A percentile compares a stretch with the other conserved stretches of the same genome.
Conservation (phyloP, 768 basidiomycete species). For the Galerina marginata region DNA sequence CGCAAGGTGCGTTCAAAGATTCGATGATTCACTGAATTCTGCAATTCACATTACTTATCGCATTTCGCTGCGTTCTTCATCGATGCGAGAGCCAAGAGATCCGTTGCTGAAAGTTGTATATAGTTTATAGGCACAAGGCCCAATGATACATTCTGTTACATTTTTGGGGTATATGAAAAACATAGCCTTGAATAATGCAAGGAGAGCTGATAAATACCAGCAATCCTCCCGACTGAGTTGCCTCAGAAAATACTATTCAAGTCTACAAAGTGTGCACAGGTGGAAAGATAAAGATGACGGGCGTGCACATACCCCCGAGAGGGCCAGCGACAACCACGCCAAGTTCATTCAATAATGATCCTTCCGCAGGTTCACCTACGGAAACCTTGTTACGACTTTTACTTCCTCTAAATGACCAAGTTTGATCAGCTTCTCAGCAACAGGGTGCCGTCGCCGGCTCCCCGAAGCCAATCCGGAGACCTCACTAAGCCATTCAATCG, state of each 20-base stretch:
- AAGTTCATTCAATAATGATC: conserved; percentile 62
- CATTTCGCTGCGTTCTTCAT: conserved; percentile 84
- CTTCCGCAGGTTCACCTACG: conserved; percentile 85
- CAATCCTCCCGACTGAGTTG: conserved; percentile 14
- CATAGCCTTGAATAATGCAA: conserved; percentile 30
- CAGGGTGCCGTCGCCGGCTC: conserved; percentile 55
- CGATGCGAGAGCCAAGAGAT: conserved; percentile 82
- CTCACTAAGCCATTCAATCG: conserved; percentile 92
- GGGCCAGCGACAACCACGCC: conserved; percentile 38
- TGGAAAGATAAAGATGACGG: conserved; percentile 42
- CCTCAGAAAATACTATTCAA: conserved; percentile 21
- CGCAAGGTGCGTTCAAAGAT: conserved; percentile 85
- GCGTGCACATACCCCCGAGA: conserved; percentile 42
- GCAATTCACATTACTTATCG: conserved; percentile 86
- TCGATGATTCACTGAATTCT: conserved; percentile 84
- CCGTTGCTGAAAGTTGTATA: conserved; percentile 57
- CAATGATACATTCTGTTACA: conserved; percentile 33
- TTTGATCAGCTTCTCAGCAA: conserved; percentile 65
- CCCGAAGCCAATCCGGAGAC: conserved; percentile 78
- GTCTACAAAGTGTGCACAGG: conserved; percentile 52
- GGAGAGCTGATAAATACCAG: conserved; percentile 12
- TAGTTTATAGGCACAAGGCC: conserved; percentile 32
- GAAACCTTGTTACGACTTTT: conserved; percentile 85
- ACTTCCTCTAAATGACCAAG: conserved; percentile 87
- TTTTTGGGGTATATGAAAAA: conserved; percentile 29